Conservation (phyloP, 2,329 filamentous ascomycete species). For the Apiospora aurea region DNA sequence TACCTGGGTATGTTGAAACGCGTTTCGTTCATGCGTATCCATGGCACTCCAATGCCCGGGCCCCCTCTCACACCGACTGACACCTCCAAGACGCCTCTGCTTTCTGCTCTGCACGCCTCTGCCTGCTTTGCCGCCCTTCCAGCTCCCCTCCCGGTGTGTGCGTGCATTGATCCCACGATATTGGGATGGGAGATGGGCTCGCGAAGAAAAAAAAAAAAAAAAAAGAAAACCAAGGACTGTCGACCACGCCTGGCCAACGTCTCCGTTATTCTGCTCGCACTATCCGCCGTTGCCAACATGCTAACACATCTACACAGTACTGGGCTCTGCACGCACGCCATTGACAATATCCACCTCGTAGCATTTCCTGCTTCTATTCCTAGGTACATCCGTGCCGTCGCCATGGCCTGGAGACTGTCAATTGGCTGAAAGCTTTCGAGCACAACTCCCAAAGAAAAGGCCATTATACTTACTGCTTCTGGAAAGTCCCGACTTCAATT, state of each 20-base stretch:
- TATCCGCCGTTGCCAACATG: background rate
- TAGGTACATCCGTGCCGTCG: slow-evolving; percentile 14
- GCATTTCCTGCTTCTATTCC: slow-evolving; percentile 20
- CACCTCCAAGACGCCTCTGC: background rate
- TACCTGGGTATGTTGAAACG: slow-evolving; percentile 54
- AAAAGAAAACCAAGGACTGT: background rate
- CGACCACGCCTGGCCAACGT: background rate
- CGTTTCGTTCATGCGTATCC: slow-evolving; percentile 55
- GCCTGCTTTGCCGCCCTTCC: slow-evolving; percentile 13
- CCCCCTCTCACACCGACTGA: background rate
- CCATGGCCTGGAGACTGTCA: background rate
- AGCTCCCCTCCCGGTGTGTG: slow-evolving; percentile 1
- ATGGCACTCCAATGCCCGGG: slow-evolving; percentile 31
- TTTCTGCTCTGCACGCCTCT: slow-evolving; percentile 5
- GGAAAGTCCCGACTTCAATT: slow-evolving; percentile 11
- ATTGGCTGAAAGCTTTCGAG: slow-evolving; percentile 9
- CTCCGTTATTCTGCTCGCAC: slow-evolving; percentile 13
- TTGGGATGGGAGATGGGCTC: slow-evolving; percentile 5
- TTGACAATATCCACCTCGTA: slow-evolving; percentile 6
- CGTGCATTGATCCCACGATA: slow-evolving; percentile 16
- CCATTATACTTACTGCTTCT: slow-evolving; percentile 6
- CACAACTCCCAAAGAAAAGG: background rate
- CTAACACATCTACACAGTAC: background rate
- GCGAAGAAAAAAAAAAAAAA: background rate
- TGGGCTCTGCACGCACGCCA: background rate